phyloP scores from a whole-genome alignment of 148 eudicot species.

The Simmondsia chinensis region DNA sequence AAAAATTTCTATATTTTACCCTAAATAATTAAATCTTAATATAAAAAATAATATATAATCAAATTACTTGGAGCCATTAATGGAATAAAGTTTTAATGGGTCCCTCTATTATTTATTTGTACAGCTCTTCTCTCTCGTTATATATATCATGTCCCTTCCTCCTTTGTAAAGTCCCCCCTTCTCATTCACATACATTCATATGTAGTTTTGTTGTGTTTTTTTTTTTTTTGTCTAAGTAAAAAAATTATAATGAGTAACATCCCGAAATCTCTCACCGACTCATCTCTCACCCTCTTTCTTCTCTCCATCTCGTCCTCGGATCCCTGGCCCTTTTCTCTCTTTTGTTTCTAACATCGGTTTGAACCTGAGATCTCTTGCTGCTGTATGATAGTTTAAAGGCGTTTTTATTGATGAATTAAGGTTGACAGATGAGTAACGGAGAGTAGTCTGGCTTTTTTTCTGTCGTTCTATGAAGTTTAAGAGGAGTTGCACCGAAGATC shows the following conservation, averaged over 20 bases:
- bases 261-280: slow-evolving; percentile 59
- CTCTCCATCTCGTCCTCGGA: slow-evolving; percentile 67
- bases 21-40: too few relatives aligned
- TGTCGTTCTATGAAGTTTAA: too few relatives aligned
- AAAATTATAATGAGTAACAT: slow-evolving; percentile 63
- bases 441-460: too few relatives aligned
- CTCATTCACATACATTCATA: slow-evolving; percentile 7
- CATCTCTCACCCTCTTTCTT: slow-evolving; percentile 54
- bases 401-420: too few relatives aligned
- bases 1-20: too few relatives aligned
- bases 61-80: too few relatives aligned
- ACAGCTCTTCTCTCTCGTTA: neutral
- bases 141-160: slow-evolving; percentile 3
- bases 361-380: neutral
- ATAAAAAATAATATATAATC: too few relatives aligned
- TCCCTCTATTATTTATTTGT: too few relatives aligned
- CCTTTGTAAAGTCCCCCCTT: slow-evolving; percentile 1
- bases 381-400: neutral
- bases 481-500: too few relatives aligned
- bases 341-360: slow-evolving; percentile 27
- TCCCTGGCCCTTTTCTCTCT: slow-evolving; percentile 80
- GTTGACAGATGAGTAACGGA: too few relatives aligned
- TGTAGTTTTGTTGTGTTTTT: neutral
- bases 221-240: too few relatives aligned
- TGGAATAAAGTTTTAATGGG: too few relatives aligned